These are phyloP conservation scores for Aspergillus sp. DNA, from an alignment of 2,329 filamentous ascomycete genomes.

Conservation along the genomic window DNA sequence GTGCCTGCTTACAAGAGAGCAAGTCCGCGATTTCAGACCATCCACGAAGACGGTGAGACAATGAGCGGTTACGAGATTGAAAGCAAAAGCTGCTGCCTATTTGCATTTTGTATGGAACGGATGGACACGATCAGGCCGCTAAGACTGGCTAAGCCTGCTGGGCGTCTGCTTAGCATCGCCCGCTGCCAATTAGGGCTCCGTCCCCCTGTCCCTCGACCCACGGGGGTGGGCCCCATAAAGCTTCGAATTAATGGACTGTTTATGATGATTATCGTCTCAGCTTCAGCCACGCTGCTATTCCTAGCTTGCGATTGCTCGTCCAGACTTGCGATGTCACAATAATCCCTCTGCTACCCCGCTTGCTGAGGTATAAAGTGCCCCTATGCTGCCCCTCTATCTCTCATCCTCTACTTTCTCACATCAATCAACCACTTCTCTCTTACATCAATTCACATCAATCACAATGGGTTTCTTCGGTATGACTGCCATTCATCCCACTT, in stretches of 20 bases:
- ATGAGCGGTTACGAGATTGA: not conserved
- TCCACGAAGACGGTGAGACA: not conserved
- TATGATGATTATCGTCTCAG: not conserved
- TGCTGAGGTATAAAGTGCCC: not conserved
- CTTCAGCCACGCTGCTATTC: too few relatives aligned
- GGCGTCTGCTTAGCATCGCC: not conserved
- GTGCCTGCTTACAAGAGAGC: too few relatives aligned
- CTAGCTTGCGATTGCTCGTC: too few relatives aligned
- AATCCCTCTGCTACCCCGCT: not conserved
- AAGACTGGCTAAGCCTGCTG: not conserved
- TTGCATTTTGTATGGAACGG: not conserved
- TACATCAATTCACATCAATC: not conserved
- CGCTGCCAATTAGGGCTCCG: not conserved
- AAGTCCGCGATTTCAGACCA: too few relatives aligned
- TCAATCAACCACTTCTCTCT: not conserved
- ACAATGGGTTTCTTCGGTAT: constrained; percentile 21
- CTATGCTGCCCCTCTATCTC: not conserved
- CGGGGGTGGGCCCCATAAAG: not conserved
- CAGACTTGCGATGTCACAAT: too few relatives aligned
- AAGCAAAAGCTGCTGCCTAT: not conserved
- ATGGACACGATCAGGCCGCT: not conserved
- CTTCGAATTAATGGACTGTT: not conserved
- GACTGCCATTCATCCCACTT: too few relatives aligned
- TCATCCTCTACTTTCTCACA: not conserved
- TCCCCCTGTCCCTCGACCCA: not conserved